Evolutionary conservation across 1,284 basidiomycete genomes (phyloP).

Genomic region (Puccinia triticina): DNA sequence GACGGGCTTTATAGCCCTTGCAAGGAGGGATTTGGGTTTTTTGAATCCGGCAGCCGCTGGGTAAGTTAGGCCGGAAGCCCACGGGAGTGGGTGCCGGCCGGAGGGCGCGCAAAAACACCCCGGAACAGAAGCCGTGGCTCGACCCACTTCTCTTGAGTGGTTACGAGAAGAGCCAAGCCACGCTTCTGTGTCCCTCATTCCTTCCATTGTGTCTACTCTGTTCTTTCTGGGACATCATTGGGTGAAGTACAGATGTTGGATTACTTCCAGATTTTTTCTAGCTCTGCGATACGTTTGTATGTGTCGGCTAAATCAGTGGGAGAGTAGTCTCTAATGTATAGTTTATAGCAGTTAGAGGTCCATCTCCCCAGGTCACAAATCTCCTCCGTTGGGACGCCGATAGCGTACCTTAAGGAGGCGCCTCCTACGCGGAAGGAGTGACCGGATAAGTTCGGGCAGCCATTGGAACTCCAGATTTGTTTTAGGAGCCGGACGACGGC

Average conservation of each 20-base stretch:
- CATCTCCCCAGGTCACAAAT: conserved; percentile 2
- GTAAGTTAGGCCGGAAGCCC: no score
- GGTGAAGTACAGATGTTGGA: background rate
- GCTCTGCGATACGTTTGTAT: no score
- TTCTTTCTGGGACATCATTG: background rate
- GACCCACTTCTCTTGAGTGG: background rate
- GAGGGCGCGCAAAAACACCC: background rate
- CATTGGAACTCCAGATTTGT: background rate
- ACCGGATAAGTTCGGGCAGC: background rate
- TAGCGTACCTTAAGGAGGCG: background rate
- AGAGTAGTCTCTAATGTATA: background rate
- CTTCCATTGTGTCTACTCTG: background rate
- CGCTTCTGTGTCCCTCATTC: background rate
- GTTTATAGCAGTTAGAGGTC: background rate
- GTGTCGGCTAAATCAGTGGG: background rate
- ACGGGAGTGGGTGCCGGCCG: background rate
- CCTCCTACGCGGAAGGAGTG: conserved; percentile 36
- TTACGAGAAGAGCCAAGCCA: background rate
- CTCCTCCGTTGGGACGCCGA: background rate
- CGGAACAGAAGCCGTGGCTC: background rate
- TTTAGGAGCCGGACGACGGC: background rate
- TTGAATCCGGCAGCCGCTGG: background rate
- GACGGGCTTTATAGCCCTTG: background rate
- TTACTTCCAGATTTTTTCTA: background rate
- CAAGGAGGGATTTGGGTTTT: background rate